A percentile compares a stretch with the other conserved stretches of the same genome.
phyloP scores from a whole-genome alignment of 2,329 filamentous ascomycete genomes.

The Trichoderma sp. region DNA sequence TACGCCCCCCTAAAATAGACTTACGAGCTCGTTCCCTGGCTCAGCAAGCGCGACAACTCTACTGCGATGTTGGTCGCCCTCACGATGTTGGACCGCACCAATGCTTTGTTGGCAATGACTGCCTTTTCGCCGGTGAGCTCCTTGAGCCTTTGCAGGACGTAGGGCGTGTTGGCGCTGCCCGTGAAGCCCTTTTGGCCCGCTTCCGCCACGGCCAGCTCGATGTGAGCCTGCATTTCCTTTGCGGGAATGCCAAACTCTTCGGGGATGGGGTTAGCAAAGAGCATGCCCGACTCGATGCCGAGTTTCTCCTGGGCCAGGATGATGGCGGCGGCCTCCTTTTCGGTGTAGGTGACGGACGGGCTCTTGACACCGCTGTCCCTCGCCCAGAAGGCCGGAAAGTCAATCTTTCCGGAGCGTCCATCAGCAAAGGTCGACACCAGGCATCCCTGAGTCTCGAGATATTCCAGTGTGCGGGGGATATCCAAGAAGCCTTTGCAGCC shows the following conservation, averaged over 20 bases:
- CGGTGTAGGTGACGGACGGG: slow-evolving; percentile 69
- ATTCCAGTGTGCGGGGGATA: slow-evolving; percentile 82
- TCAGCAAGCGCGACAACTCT: slow-evolving; percentile 47
- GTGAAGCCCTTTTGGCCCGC: slow-evolving; percentile 61
- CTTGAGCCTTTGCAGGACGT: slow-evolving; percentile 73
- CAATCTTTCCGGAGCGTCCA: slow-evolving; percentile 65
- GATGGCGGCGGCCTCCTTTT: slow-evolving; percentile 83
- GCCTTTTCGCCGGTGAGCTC: slow-evolving; percentile 71
- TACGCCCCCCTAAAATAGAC: slow-evolving; percentile 26
- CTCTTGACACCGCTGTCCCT: slow-evolving; percentile 80
- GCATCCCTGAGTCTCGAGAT: slow-evolving; percentile 68
- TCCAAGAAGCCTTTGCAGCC: slow-evolving; percentile 97
- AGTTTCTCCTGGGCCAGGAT: slow-evolving; percentile 74
- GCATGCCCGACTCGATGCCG: slow-evolving; percentile 70
- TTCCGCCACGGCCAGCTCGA: slow-evolving; percentile 64
- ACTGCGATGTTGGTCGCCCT: slow-evolving; percentile 54
- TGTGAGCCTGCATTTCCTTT: slow-evolving; percentile 65
- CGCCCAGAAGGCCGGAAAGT: slow-evolving; percentile 92
- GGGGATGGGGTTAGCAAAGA: slow-evolving; percentile 88
- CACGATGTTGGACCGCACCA: slow-evolving; percentile 53
- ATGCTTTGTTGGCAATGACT: slow-evolving; percentile 68
- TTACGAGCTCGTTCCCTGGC: slow-evolving; percentile 36
- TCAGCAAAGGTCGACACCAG: slow-evolving; percentile 88
- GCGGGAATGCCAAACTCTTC: slow-evolving; percentile 66
- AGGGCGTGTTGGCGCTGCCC: slow-evolving; percentile 81